These are phyloP conservation scores for Niveomyces coronatus DNA, from an alignment of 2,329 filamentous ascomycete species.

Conservation along the genomic window DNA sequence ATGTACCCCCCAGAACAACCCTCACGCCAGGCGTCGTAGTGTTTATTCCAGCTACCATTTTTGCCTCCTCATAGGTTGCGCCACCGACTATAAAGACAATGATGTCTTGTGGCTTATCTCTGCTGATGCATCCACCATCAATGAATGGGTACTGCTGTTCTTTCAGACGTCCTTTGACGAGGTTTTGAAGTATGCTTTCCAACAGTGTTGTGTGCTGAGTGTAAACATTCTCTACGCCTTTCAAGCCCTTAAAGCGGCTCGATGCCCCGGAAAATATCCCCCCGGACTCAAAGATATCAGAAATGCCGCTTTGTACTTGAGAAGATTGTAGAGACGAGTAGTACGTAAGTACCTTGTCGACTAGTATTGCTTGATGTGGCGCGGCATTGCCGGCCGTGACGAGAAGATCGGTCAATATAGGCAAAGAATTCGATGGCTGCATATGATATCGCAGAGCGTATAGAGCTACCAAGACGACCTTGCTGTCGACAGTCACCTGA, in stretches of 20 bases:
- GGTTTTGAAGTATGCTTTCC: conserved; percentile 77
- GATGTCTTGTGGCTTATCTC: conserved; percentile 94
- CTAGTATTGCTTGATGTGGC: conserved; percentile 62
- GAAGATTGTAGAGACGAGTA: conserved; percentile 77
- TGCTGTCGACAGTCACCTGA: conserved; percentile 67
- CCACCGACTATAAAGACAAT: conserved; percentile 92
- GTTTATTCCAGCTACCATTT: conserved; percentile 91
- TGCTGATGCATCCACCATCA: conserved; percentile 74
- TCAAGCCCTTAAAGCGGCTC: conserved; percentile 84
- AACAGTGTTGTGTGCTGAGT: conserved; percentile 90
- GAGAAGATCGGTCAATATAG: conserved; percentile 79
- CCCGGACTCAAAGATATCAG: conserved; percentile 83
- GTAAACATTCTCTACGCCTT: conserved; percentile 97
- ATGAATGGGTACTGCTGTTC: conserved; percentile 90
- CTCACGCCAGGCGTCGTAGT: conserved; percentile 79
- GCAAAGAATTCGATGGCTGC: conserved; percentile 70
- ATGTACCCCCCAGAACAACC: conserved; percentile 81
- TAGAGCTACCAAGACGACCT: conserved; percentile 82
- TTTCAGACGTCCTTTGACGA: conserved; percentile 82
- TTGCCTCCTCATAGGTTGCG: conserved; percentile 92
- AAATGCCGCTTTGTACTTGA: conserved; percentile 65
- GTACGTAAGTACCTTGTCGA: conserved; percentile 74
- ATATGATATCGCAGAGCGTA: conserved; percentile 90
- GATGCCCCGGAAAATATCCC: conserved; percentile 86
- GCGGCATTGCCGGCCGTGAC: conserved; percentile 74